A percentile compares a stretch with the other conserved stretches of the same genome.
phyloP scores from a whole-genome alignment of 1,284 basidiomycete genomes.

The Xerocomus amazonicus region DNA sequence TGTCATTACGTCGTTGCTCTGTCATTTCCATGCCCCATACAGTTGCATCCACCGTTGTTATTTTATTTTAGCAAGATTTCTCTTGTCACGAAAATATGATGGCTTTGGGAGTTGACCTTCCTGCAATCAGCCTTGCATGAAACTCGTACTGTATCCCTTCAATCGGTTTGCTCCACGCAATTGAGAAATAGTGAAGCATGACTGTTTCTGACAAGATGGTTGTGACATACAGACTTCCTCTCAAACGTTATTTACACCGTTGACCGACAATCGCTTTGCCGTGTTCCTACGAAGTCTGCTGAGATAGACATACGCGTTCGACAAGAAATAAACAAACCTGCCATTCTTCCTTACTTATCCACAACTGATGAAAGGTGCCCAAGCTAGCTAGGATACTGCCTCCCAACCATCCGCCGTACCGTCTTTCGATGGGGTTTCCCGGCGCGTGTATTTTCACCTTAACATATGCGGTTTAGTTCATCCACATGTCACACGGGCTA shows the following conservation, averaged over 20 bases:
- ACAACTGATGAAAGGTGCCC: slow-evolving; percentile 95
- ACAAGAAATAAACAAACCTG: slow-evolving; percentile 50
- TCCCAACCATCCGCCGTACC: slow-evolving; percentile 90
- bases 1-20: slow-evolving; percentile 29
- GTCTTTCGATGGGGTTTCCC: slow-evolving; percentile 83
- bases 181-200: background rate
- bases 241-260: slow-evolving; percentile 60
- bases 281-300: slow-evolving; percentile 53
- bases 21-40: slow-evolving; percentile 11
- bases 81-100: slow-evolving; percentile 5
- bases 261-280: slow-evolving; percentile 74
- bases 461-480: slow-evolving; percentile 9
- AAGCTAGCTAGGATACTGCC: slow-evolving; percentile 90
- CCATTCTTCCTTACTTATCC: slow-evolving; percentile 93
- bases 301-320: background rate
- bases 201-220: too few species aligned
- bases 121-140: slow-evolving; percentile 11
- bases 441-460: slow-evolving; percentile 86
- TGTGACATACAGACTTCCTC: too few species aligned
- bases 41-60: slow-evolving; percentile 17
- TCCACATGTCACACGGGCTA: background rate
- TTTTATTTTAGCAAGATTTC: slow-evolving; percentile 14
- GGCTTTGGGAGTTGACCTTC: slow-evolving; percentile 40
- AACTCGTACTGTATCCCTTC: slow-evolving; percentile 11
- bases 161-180: slow-evolving; percentile 15